Evolutionary conservation across 352 stramenopile species (phyloP), one percentile per base, ranked within the genome.

Genomic region (Phytophthora crassamura): DNA sequence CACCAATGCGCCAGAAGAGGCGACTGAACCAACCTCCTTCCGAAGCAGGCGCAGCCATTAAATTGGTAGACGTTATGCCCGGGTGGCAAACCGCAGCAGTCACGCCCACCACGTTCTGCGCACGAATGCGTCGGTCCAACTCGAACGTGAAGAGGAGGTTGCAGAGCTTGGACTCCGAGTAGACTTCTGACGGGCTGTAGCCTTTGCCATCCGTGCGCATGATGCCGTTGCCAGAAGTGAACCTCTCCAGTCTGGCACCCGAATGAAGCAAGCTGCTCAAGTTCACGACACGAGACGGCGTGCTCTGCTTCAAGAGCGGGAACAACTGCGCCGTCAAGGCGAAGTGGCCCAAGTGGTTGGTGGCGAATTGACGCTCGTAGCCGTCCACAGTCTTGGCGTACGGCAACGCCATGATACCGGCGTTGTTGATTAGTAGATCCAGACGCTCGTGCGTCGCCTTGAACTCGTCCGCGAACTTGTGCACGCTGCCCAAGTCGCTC

Each of bases 121-220:
- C 58, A 3, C 64, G 34, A 3, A 88, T 16, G 7, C 76, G 75
- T 6, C 75, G 69, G 6, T 72, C 20, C 12, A 87, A 72, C 55
- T 89, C 74, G 3, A 64, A 47, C 11, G 78, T 80, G 59, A 88
- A 88, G 6, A 91, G 53, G 9, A 88, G 15, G 59, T 88, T 89
- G 41, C 49, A 69, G 7, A 89, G 43, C 67, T 91, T 91, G 2
- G 77, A 74, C 30, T 80, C 68, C 1, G 28, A 4, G 57, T 91
- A 89, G 9, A 73, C 74, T 0, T 55, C 41, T 18, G 40, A 59
- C 2, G 47, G 20, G 12, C 32, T 56, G 56, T 84, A 84, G 1
- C 40, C 54, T 22, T 59, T 42, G 5, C 46, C 57, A 10, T 48
- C 32, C 7, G 41, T 1, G 20, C 63, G 53, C 49, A 65, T 68